Percentiles rank a stretch among this genome's conserved stretches.
Conservation (phyloP, 2,329 filamentous ascomycete species). For the Tolypocladium guangdongense region DNA sequence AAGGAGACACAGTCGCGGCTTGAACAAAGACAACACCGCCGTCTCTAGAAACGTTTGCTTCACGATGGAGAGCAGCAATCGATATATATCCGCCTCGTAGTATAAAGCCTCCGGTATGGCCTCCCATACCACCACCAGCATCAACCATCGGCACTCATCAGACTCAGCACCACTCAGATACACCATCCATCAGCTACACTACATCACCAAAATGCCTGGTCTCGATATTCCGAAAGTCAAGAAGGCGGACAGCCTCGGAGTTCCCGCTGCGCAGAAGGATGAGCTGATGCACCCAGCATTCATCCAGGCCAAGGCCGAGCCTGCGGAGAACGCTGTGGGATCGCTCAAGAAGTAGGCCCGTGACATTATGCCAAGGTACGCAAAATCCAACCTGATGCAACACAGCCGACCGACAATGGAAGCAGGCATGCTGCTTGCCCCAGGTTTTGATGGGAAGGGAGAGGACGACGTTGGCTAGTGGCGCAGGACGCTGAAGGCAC, state of each 20-base stretch:
- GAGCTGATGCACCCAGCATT: background rate
- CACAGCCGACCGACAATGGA: background rate
- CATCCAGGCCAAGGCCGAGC: background rate
- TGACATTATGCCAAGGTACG: background rate
- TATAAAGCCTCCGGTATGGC: background rate
- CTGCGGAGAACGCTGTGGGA: background rate
- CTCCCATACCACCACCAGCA: background rate
- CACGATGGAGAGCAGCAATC: background rate
- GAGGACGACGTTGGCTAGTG: background rate
- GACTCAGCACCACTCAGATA: background rate
- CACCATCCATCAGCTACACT: background rate
- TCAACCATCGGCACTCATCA: background rate
- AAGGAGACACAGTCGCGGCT: background rate
- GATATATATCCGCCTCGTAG: background rate
- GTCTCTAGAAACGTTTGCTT: background rate
- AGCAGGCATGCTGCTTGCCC: too few species aligned
- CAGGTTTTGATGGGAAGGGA: too few species aligned
- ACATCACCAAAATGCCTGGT: background rate
- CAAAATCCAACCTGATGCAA: background rate
- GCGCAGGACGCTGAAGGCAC: background rate
- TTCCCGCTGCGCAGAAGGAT: background rate
- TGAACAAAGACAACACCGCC: background rate
- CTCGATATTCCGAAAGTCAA: background rate
- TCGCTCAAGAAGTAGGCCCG: background rate
- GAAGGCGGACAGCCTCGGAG: background rate